phyloP scores from a whole-genome alignment of 805 yeast species.

The Lipomyces chichibuensis region DNA sequence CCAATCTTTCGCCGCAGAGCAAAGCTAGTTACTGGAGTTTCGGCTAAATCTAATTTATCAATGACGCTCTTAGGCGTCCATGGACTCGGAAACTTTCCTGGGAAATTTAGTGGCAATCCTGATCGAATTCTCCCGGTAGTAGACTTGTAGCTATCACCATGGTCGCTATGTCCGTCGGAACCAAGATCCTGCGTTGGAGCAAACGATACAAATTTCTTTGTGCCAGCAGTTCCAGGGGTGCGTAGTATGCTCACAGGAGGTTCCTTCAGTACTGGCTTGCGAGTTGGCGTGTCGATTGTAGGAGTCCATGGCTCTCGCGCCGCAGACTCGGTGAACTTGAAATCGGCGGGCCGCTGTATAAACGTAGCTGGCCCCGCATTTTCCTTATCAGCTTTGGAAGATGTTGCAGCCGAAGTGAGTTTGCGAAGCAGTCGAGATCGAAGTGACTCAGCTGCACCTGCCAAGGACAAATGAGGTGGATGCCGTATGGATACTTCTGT shows the following conservation, averaged over 20 bases:
- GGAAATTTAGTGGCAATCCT: constrained; percentile 36
- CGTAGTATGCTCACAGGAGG: constrained; percentile 29
- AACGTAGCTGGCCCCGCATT: constrained; percentile 3
- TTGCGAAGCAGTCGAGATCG: constrained; percentile 11
- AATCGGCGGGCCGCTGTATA: not conserved
- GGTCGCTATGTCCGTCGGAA: not conserved
- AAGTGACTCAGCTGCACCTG: constrained; percentile 7
- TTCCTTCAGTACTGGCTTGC: constrained; percentile 7
- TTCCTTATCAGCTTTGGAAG: constrained; percentile 6
- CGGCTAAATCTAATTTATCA: constrained; percentile 23
- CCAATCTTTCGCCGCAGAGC: constrained; percentile 8
- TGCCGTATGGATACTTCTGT: not conserved
- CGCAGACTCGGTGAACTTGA: not conserved
- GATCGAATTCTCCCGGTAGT: constrained; percentile 22
- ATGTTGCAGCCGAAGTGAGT: not conserved
- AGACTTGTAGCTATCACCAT: not conserved
- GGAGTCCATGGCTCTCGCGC: constrained; percentile 2
- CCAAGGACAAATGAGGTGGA: not conserved
- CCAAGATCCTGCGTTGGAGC: constrained; percentile 4
- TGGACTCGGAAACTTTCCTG: constrained; percentile 39
- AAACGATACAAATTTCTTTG: constrained; percentile 30
- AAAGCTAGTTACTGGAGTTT: constrained; percentile 19
- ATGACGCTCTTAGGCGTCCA: constrained; percentile 31
- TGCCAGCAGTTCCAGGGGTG: constrained; percentile 31
- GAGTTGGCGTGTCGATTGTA: constrained; percentile 22